Evolutionary conservation across 2,329 filamentous ascomycete species (phyloP).

Genomic region (Rhynchosporium secalis): DNA sequence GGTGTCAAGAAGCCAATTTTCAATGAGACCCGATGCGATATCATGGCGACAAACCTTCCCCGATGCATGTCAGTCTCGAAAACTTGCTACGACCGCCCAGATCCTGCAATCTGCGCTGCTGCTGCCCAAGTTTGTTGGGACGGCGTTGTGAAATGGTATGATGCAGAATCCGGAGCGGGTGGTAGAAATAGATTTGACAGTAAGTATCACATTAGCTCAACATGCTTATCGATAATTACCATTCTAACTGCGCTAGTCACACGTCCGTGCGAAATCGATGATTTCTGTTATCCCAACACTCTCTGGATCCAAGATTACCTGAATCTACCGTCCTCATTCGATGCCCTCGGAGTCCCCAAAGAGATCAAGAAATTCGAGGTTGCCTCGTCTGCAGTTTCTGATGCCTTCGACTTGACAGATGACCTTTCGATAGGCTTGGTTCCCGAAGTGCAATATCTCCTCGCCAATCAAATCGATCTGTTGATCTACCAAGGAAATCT

Average conservation of each 20-base stretch:
- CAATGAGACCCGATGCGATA: constrained; percentile 48
- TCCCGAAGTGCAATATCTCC: constrained; percentile 56
- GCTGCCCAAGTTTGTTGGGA: constrained; percentile 43
- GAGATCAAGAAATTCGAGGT: constrained; percentile 50
- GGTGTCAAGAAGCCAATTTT: constrained; percentile 46
- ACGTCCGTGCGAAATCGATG: constrained; percentile 42
- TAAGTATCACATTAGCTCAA: constrained; percentile 16
- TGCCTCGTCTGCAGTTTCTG: constrained; percentile 46
- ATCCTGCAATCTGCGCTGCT: constrained; percentile 45
- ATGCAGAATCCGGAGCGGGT: constrained; percentile 43
- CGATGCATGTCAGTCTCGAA: constrained; percentile 46
- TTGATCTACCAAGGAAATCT: constrained; percentile 67
- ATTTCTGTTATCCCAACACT: constrained; percentile 42
- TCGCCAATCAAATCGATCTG: constrained; percentile 64
- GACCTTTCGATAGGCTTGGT: constrained; percentile 64
- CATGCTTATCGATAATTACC: not conserved
- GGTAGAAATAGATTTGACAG: constrained; percentile 48
- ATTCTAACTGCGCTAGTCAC: constrained; percentile 36
- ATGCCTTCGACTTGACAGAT: constrained; percentile 48
- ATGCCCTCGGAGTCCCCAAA: constrained; percentile 59
- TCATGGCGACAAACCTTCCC: constrained; percentile 47
- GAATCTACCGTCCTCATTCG: constrained; percentile 40
- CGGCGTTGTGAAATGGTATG: constrained; percentile 44
- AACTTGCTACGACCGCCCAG: constrained; percentile 44
- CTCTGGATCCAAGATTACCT: constrained; percentile 28